These are phyloP conservation scores for Diospyros kaki DNA, from an alignment of 148 eudicot species.

Conservation along the genomic window DNA sequence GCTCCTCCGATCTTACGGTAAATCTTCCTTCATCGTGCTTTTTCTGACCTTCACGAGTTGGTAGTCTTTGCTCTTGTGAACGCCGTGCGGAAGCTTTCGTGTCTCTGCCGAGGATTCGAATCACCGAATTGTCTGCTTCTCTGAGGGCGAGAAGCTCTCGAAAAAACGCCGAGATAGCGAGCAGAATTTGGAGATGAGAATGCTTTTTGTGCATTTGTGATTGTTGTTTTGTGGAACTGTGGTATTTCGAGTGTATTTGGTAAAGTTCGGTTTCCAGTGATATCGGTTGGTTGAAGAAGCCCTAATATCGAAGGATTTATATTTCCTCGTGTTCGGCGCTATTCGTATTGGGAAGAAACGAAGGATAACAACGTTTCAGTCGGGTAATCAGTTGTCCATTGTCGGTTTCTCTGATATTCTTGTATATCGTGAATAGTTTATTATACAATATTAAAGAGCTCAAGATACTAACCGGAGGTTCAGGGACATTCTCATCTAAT, in stretches of 20 bases:
- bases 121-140: background rate
- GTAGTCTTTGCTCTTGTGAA: background rate
- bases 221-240: background rate
- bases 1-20: constrained; percentile 12
- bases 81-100: background rate
- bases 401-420: constrained; percentile 2
- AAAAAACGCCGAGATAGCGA: background rate
- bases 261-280: background rate
- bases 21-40: background rate
- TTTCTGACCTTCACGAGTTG: background rate
- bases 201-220: background rate
- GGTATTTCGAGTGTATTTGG: background rate
- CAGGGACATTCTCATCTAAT: constrained; percentile 14
- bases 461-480: background rate
- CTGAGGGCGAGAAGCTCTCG: background rate
- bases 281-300: constrained; percentile 2
- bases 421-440: background rate
- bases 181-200: too few species aligned
- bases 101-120: background rate
- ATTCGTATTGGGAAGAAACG: background rate
- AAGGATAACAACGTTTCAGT: constrained; percentile 20
- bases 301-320: background rate
- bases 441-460: background rate
- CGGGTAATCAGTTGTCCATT: constrained; percentile 17
- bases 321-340: constrained; percentile 29